These are phyloP conservation scores for Quillaja saponaria DNA, from an alignment of 306 rosid genomes.

Conservation along the genomic window DNA sequence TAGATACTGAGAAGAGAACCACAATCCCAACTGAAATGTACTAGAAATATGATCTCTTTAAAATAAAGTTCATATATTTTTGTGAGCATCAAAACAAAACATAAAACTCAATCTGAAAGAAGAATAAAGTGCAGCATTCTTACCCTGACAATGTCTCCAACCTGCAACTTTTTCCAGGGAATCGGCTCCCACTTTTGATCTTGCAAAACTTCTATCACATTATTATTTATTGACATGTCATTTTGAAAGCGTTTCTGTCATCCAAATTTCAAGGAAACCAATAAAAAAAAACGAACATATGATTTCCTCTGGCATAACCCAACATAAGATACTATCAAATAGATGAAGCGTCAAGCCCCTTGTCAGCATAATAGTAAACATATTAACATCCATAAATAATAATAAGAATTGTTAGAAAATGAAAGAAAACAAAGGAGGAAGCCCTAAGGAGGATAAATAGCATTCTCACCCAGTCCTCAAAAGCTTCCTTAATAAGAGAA, in stretches of 20 bases:
- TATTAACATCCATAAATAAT: not conserved
- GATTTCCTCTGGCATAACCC: constrained; percentile 8
- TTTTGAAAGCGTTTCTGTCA: constrained; percentile 92
- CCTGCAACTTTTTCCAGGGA: constrained; percentile 91
- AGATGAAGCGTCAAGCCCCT: constrained; percentile 22
- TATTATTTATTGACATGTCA: constrained; percentile 78
- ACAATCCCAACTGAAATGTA: constrained; percentile 14
- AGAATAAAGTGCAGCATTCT: constrained; percentile 33
- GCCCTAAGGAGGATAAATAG: constrained; percentile 24
- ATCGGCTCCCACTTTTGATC: constrained; percentile 76
- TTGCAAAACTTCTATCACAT: constrained; percentile 67
- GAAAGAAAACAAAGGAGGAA: constrained; percentile 13
- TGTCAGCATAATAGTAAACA: no score
- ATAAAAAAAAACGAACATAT: not conserved
- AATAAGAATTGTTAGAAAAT: not conserved
- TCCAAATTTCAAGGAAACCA: constrained; percentile 29
- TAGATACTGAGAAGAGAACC: constrained; percentile 20
- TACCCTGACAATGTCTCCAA: constrained; percentile 86
- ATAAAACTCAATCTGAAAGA: constrained; percentile 19
- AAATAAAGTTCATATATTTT: not conserved
- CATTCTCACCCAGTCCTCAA: constrained; percentile 87
- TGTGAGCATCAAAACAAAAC: constrained; percentile 8
- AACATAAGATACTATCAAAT: not conserved
- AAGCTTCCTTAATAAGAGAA: constrained; percentile 90
- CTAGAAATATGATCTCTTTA: constrained; percentile 12